Evolutionary conservation across 352 stramenopile species (phyloP).

Genomic region (Globisporangium uncinulatum): DNA sequence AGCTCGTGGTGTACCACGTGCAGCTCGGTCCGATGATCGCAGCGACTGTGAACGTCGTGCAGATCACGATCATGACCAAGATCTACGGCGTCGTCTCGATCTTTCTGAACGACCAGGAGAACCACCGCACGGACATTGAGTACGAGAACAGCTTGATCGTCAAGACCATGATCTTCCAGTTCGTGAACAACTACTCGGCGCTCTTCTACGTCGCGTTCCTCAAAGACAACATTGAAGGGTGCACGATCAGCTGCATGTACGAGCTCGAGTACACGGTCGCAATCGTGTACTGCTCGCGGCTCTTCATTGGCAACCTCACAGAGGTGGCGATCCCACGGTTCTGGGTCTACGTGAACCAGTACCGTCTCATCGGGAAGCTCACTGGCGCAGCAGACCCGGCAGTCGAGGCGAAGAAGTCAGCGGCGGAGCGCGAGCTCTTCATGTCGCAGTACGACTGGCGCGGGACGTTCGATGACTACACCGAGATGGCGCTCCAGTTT

Average conservation of each 20-base stretch:
- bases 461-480: constrained; percentile 91
- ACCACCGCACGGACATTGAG: constrained; percentile 86
- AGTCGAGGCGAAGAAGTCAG: constrained; percentile 22
- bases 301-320: constrained; percentile 78
- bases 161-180: constrained; percentile 95
- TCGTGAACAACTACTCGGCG: constrained; percentile 94
- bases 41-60: constrained; percentile 28
- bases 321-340: constrained; percentile 71
- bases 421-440: constrained; percentile 69
- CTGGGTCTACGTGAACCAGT: constrained; percentile 68
- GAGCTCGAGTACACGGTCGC: constrained; percentile 89
- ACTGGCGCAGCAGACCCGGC: constrained; percentile 25
- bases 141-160: constrained; percentile 92
- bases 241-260: constrained; percentile 74
- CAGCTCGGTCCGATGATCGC: constrained; percentile 69
- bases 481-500: constrained; percentile 90
- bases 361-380: constrained; percentile 51
- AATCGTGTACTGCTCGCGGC: constrained; percentile 88
- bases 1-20: constrained; percentile 55
- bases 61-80: constrained; percentile 90
- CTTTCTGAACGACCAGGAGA: constrained; percentile 91
- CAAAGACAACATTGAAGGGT: constrained; percentile 75
- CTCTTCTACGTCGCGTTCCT: constrained; percentile 94
- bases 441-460: constrained; percentile 80
- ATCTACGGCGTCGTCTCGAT: constrained; percentile 88